phyloP scores from a whole-genome alignment of 23 red algal genomes.

The Gracilaria domingensis region DNA sequence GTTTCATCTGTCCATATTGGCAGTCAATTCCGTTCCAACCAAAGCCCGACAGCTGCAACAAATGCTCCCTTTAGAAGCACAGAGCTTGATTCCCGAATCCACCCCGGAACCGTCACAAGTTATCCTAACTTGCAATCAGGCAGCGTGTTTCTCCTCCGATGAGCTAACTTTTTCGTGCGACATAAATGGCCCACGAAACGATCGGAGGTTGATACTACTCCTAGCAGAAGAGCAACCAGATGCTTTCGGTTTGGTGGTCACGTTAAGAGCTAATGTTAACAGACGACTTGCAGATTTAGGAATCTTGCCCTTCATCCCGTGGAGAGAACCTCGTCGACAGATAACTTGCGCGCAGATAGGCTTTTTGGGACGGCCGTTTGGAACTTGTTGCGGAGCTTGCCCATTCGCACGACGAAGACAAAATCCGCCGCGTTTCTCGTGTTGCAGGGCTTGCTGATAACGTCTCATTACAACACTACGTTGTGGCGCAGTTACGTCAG shows the following conservation, averaged over 20 bases:
- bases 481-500: no score
- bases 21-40: neutral
- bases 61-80: neutral
- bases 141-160: neutral
- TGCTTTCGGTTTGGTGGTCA: neutral
- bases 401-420: neutral
- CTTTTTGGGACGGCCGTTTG: neutral
- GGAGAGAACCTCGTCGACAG: neutral
- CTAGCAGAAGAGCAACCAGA: neutral
- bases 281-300: neutral
- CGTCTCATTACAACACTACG: neutral
- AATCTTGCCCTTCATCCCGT: neutral
- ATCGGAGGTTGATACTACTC: neutral
- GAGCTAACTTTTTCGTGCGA: neutral
- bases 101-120: neutral
- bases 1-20: neutral
- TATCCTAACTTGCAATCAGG: neutral
- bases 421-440: neutral
- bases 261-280: neutral
- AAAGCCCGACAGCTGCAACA: neutral
- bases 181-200: neutral
- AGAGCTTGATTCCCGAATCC: neutral
- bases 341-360: neutral
- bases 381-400: neutral
- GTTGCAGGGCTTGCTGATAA: neutral